These are phyloP conservation scores for Volvox reticuliferus DNA, from an alignment of 139 green algal genomes.

Conservation along the genomic window DNA sequence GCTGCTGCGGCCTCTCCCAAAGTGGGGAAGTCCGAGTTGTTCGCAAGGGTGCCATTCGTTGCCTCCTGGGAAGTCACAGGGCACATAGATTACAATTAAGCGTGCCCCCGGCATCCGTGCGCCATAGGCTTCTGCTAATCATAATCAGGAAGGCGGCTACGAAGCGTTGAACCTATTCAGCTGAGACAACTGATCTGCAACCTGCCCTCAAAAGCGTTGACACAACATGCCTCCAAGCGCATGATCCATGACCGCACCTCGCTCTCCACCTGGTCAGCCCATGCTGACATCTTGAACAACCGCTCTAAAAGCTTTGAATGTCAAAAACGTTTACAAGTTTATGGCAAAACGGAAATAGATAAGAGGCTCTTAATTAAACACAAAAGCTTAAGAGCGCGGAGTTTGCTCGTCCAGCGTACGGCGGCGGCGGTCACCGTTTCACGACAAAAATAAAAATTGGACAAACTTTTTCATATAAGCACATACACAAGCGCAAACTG, in stretches of 20 bases:
- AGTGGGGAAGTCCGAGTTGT: constrained; percentile 76
- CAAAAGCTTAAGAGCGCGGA: too few relatives aligned
- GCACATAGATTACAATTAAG: background rate
- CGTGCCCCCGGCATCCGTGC: background rate
- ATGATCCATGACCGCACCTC: constrained; percentile 44
- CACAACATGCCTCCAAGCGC: background rate
- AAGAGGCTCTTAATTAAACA: too few relatives aligned
- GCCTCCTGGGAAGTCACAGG: constrained; percentile 23
- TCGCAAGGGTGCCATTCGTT: constrained; percentile 14
- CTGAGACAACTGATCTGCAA: too few relatives aligned
- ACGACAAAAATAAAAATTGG: background rate
- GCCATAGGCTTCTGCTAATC: background rate
- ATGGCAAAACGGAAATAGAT: too few relatives aligned
- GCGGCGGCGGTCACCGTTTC: background rate
- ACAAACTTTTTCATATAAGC: too few relatives aligned
- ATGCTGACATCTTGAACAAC: constrained; percentile 41
- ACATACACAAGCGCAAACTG: too few relatives aligned
- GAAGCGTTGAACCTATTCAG: background rate
- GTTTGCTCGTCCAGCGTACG: background rate
- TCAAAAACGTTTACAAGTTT: background rate
- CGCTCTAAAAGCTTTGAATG: background rate
- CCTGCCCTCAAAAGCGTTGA: background rate
- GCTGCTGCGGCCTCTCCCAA: constrained; percentile 68
- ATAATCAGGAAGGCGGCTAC: constrained; percentile 15
- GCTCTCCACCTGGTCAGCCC: constrained; percentile 72